These are phyloP conservation scores for Chlamydomonas asymmetrica DNA, from an alignment of 139 green algal species.

Conservation along the genomic window DNA sequence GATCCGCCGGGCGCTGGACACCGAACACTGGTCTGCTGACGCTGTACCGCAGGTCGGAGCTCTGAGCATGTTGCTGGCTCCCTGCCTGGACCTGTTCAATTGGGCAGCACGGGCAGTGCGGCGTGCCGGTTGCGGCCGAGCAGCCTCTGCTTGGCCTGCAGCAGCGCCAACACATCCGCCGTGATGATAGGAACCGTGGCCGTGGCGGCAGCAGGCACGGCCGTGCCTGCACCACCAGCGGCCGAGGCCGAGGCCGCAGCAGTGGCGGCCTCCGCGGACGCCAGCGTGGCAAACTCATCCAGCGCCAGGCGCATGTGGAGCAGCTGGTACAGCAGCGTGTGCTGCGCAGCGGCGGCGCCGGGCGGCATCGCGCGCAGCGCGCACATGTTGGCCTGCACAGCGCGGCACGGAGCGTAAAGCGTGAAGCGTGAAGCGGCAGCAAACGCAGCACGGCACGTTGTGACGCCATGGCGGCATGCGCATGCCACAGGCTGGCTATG, in stretches of 20 bases:
- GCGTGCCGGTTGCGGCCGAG: slow-evolving; percentile 21
- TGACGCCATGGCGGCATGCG: too few species aligned
- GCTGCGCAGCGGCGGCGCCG: background rate
- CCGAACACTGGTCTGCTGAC: too few species aligned
- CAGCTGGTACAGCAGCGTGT: slow-evolving; percentile 37
- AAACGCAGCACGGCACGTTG: too few species aligned
- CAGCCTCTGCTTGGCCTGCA: slow-evolving; percentile 21
- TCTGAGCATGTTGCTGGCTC: too few species aligned
- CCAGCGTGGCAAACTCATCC: slow-evolving; percentile 15
- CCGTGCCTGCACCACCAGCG: background rate
- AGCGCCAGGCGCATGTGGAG: slow-evolving; percentile 31
- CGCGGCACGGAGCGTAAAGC: too few species aligned
- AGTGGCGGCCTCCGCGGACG: background rate
- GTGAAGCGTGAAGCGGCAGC: too few species aligned
- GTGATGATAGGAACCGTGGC: background rate
- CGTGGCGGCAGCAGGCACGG: background rate
- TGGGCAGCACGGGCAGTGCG: slow-evolving; percentile 12
- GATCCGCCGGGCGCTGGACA: too few species aligned
- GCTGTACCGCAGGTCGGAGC: too few species aligned
- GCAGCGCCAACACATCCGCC: slow-evolving; percentile 17
- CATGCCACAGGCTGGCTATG: too few species aligned
- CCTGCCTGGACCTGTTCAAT: too few species aligned
- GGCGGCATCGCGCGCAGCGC: slow-evolving; percentile 15
- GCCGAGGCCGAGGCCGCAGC: background rate
- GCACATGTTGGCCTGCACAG: slow-evolving; percentile 27